Evolutionary conservation across 345 rosid genomes (phyloP).

Genomic region (Aethionema arabicum): DNA sequence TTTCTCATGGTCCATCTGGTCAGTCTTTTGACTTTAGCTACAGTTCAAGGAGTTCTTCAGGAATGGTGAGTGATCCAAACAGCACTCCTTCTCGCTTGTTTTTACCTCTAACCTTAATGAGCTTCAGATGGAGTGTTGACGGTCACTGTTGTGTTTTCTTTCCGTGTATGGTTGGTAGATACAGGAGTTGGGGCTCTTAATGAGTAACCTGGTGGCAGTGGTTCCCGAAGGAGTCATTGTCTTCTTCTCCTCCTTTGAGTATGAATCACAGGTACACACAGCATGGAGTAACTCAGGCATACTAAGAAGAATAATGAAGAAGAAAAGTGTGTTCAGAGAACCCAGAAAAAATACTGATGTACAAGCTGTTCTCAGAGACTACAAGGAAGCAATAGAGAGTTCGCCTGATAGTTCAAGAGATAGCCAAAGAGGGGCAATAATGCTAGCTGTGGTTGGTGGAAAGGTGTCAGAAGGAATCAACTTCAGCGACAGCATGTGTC

Average conservation of each 20-base stretch:
- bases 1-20: constrained; percentile 83
- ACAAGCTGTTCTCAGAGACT: constrained; percentile 71
- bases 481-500: constrained; percentile 93
- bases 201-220: constrained; percentile 75
- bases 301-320: constrained; percentile 71
- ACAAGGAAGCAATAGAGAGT: constrained; percentile 65
- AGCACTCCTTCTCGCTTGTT: neutral
- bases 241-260: constrained; percentile 93
- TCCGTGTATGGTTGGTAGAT: constrained; percentile 46
- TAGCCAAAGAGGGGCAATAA: constrained; percentile 65
- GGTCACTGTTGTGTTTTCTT: constrained; percentile 4
- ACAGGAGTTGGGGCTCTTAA: constrained; percentile 77
- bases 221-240: constrained; percentile 90
- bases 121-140: constrained; percentile 20
- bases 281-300: constrained; percentile 82
- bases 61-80: constrained; percentile 49
- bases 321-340: constrained; percentile 77
- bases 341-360: constrained; percentile 70
- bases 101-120: neutral
- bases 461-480: constrained; percentile 99
- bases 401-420: constrained; percentile 34
- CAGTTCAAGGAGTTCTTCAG: constrained; percentile 62
- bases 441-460: constrained; percentile 92
- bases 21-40: constrained; percentile 85
- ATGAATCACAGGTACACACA: constrained; percentile 69